Percentiles rank a stretch among this genome's conserved stretches.
phyloP scores from a whole-genome alignment of 2,329 filamentous ascomycete species.

The Thielaviopsis cerberus region DNA sequence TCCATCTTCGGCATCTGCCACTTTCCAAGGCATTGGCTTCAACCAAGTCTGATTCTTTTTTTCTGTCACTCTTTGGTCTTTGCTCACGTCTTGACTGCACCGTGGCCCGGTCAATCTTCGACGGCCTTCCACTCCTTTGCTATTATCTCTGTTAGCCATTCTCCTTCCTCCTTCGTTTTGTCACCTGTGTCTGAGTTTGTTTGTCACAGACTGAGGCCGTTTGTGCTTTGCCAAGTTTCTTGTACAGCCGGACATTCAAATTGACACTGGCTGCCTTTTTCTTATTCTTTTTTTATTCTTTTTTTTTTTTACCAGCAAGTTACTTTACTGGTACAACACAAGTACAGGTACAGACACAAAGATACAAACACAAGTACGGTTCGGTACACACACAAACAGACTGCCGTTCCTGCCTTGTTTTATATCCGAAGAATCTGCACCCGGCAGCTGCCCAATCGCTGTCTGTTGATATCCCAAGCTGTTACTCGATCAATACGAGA shows the following conservation, averaged over 20 bases:
- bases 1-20: slow-evolving; percentile 16
- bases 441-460: not conserved
- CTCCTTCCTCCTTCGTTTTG: not conserved
- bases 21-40: slow-evolving; percentile 14
- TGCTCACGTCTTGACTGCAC: not conserved
- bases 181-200: not conserved
- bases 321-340: not conserved
- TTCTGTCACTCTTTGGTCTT: not conserved
- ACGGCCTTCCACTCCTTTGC: not conserved
- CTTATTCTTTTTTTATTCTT: too few species aligned
- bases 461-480: not conserved
- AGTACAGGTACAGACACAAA: not conserved
- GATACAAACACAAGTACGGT: not conserved
- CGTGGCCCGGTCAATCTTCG: not conserved
- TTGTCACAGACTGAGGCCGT: slow-evolving; percentile 5
- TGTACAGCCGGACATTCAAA: not conserved
- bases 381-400: not conserved
- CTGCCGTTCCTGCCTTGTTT: not conserved
- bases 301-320: not conserved
- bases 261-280: not conserved
- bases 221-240: not conserved
- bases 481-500: not conserved
- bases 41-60: not conserved
- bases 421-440: not conserved
- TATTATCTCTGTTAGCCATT: not conserved